Conservation (phyloP, 768 basidiomycete species). For the Pleurotus salmoneostramineus region DNA sequence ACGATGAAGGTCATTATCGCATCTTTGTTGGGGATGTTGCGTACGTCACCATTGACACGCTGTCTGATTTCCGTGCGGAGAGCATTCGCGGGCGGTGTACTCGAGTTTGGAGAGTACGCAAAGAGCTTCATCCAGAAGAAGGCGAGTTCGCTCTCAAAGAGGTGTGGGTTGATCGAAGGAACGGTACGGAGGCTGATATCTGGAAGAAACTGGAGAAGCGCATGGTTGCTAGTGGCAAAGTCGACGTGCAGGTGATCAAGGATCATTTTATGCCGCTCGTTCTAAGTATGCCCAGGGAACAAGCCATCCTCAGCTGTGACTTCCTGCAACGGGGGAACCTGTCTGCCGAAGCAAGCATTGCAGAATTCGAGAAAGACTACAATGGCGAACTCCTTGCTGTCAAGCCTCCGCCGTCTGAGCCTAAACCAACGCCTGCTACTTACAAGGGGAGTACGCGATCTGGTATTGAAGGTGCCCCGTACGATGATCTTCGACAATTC, state of each 20-base stretch:
- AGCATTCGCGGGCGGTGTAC: constrained; percentile 6
- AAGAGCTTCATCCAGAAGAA: neutral
- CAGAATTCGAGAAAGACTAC: too few relatives aligned
- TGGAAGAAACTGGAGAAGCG: neutral
- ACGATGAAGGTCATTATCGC: constrained; percentile 1
- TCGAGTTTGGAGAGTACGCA: constrained; percentile 9
- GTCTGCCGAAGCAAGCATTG: too few relatives aligned
- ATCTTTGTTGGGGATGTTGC: neutral
- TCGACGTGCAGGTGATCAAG: neutral
- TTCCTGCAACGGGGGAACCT: too few relatives aligned
- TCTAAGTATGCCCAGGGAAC: neutral
- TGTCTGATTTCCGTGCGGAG: constrained; percentile 10
- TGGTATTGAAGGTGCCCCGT: too few relatives aligned
- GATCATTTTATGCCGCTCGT: constrained; percentile 6
- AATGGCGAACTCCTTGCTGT: too few relatives aligned
- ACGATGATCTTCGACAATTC: neutral
- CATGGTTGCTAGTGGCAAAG: neutral
- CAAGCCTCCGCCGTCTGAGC: too few relatives aligned
- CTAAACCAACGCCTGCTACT: too few relatives aligned
- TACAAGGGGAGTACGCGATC: too few relatives aligned
- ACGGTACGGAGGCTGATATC: constrained; percentile 3
- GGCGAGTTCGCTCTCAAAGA: constrained; percentile 7
- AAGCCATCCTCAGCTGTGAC: too few relatives aligned
- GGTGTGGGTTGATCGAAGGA: constrained; percentile 6
- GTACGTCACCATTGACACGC: neutral